Conservation (phyloP, 2,329 filamentous ascomycete species). For the Cladosporium velox region DNA sequence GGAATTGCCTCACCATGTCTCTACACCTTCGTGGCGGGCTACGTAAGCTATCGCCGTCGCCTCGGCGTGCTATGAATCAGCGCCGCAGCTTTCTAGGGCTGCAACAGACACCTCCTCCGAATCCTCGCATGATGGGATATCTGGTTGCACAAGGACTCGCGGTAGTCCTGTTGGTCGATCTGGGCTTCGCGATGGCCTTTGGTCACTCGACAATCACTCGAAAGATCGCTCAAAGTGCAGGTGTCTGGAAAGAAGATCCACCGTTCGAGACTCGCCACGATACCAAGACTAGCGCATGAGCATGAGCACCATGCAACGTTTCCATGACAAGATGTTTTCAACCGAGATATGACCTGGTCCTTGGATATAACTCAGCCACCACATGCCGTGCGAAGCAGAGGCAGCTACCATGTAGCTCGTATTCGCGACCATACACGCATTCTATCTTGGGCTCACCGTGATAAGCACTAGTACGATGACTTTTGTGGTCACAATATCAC, state of each 20-base stretch:
- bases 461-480: neutral
- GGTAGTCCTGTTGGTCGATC: conserved; percentile 36
- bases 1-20: neutral
- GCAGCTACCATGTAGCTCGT: neutral
- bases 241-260: conserved; percentile 31
- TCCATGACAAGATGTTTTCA: neutral
- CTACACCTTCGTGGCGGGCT: conserved; percentile 8
- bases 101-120: conserved; percentile 34
- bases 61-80: conserved; percentile 18
- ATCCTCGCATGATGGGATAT: conserved; percentile 35
- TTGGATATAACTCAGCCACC: neutral
- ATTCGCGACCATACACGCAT: neutral
- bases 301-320: neutral
- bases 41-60: neutral
- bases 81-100: conserved; percentile 36
- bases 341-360: neutral
- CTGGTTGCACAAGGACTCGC: conserved; percentile 38
- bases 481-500: neutral
- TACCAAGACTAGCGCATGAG: neutral
- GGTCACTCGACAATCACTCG: conserved; percentile 30
- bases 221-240: conserved; percentile 33
- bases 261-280: conserved; percentile 28
- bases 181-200: conserved; percentile 29
- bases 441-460: neutral
- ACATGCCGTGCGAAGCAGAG: neutral